Percentiles rank a stretch among this genome's conserved stretches.
Conservation (phyloP, 352 stramenopile species). For the Elongisporangium anandrum region DNA sequence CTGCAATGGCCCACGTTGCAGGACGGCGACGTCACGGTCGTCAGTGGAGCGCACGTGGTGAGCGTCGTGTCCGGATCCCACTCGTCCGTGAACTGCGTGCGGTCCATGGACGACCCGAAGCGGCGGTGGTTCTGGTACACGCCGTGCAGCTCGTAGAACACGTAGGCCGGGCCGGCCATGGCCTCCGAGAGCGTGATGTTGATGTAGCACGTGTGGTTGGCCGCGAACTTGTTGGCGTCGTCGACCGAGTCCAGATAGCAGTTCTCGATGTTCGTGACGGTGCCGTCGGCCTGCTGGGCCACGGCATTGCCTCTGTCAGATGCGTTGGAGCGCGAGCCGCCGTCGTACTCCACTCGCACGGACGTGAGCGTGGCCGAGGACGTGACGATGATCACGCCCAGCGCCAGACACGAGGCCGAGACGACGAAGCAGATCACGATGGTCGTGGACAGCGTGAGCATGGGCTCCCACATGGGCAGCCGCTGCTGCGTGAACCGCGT, state of each 20-base stretch:
- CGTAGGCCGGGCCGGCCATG: conserved; percentile 24
- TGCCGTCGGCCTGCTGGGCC: conserved; percentile 24
- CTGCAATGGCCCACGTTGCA: conserved; percentile 38
- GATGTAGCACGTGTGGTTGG: conserved; percentile 70
- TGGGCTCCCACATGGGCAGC: conserved; percentile 65
- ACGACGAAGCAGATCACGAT: conserved; percentile 51
- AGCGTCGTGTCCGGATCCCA: conserved; percentile 33
- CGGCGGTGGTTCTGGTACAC: conserved; percentile 75
- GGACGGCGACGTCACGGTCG: conserved; percentile 21
- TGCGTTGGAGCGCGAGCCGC: conserved; percentile 17
- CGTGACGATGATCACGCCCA: conserved; percentile 46
- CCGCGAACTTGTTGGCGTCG: conserved; percentile 61
- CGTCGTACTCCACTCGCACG: conserved; percentile 65
- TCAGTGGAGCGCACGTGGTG: conserved; percentile 50
- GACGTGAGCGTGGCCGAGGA: conserved; percentile 45
- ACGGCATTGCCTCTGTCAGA: conserved; percentile 14
- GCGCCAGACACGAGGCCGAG: conserved; percentile 27
- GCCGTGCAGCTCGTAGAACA: conserved; percentile 65
- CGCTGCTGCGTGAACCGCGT: conserved; percentile 65
- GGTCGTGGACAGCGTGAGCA: conserved; percentile 62
- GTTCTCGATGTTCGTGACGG: conserved; percentile 35
- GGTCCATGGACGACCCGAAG: conserved; percentile 67
- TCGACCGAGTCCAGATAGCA: conserved; percentile 33
- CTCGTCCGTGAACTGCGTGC: conserved; percentile 57
- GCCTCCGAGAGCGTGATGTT: conserved; percentile 47